Evolutionary conservation across 179 eudicot genomes (phyloP), one percentile per base, ranked within the genome.

Genomic region (Corrigiola litoralis): DNA sequence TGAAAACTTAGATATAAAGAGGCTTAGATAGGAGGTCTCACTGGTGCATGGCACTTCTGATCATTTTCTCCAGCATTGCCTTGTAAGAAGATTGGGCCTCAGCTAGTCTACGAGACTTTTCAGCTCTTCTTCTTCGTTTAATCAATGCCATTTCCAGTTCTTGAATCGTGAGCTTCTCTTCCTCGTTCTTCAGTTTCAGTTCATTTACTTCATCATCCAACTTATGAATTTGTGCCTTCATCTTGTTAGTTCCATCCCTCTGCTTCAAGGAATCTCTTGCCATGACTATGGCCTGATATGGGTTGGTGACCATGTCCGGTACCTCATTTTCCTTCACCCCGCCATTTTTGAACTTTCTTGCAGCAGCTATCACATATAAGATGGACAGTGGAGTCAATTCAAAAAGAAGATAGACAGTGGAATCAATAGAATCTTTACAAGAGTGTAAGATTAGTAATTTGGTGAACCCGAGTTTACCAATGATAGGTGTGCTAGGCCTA

Each of bases 31-130:
- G 28, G 7, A 34, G 62, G 57, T 32, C 88, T 87, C 80, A 87
- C 98, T 92, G 98, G 84, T 92, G 98, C 96, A 92, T 87, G 47
- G 95, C 87, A 65, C 84, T 95, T 74, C 89, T 68, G 70, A 92
- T 92, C 96, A 92, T 92, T 78, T 84, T 89, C 84, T 92, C 96
- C 23, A 92, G 81, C 88, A 87, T 92, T 54, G 84, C 28, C 52
- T 76, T 82, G 70, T 92, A 85, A 6, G 95, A 84, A 52, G 89
- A 82, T 51, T 92, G 98, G 34, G 96, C 82, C 75, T 92, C 98
- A n/a, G 98, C 96, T 18, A 92, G 72, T 28, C 82, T 75, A 47
- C 87, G 82, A 24, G 92, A 90, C 59, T 92, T 92, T 67, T 92
- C 96, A 24, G 84, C 95, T 20, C 86, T 58, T 56, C 90, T 75